Conservation (phyloP, 805 yeast species). For the Kazachstania kunashirensis region DNA sequence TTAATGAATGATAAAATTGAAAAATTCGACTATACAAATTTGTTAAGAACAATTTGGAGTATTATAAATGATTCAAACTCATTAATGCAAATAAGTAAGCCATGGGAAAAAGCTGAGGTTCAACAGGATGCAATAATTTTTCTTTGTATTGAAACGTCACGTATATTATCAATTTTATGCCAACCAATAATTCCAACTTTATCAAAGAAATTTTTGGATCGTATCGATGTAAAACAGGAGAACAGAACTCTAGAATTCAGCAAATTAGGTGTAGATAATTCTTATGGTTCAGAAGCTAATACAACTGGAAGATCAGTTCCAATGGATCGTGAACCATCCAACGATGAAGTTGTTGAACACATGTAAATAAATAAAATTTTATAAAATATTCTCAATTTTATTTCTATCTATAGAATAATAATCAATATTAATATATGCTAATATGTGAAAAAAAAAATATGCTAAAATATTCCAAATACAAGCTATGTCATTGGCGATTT, state of each 20-base stretch:
- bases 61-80: constrained; percentile 51
- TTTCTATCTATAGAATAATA: no score
- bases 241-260: constrained; percentile 39
- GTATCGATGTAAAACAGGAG: constrained; percentile 43
- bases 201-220: constrained; percentile 45
- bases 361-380: neutral
- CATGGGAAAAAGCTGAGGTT: constrained; percentile 48
- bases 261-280: constrained; percentile 44
- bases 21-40: constrained; percentile 44
- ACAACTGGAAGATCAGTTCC: constrained; percentile 41
- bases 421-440: no score
- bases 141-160: constrained; percentile 57
- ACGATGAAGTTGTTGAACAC: neutral
- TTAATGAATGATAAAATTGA: constrained; percentile 37
- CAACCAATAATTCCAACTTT: constrained; percentile 68
- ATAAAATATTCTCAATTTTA: neutral
- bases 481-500: no score
- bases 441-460: no score
- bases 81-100: constrained; percentile 58
- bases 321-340: constrained; percentile 25
- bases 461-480: no score
- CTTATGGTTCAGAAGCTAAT: constrained; percentile 53
- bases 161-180: constrained; percentile 57
- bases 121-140: constrained; percentile 49
- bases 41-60: constrained; percentile 51